These are phyloP conservation scores for Schizonepeta tenuifolia DNA, from an alignment of 257 asterid genomes.

Conservation along the genomic window DNA sequence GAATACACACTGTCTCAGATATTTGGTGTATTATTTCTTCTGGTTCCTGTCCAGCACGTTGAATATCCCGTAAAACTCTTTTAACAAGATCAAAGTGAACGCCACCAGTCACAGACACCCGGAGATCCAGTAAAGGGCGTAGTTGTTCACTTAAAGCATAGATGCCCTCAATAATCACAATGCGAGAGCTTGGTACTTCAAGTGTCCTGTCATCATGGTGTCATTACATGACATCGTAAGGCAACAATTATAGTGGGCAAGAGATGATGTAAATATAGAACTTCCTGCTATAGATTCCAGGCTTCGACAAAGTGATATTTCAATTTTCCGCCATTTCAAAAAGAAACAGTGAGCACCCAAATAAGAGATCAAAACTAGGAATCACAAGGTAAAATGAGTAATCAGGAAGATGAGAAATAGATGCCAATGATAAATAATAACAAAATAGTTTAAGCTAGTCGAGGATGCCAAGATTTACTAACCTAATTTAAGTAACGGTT, in stretches of 20 bases:
- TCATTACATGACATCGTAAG: slow-evolving; percentile 36
- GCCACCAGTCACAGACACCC: slow-evolving; percentile 96
- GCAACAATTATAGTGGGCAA: slow-evolving; percentile 6
- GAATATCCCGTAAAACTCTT: slow-evolving; percentile 94
- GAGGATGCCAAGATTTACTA: slow-evolving; percentile 20
- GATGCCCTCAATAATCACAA: slow-evolving; percentile 91
- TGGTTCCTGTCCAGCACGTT: slow-evolving; percentile 96
- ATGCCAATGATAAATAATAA: background rate
- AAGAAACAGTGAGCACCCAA: background rate
- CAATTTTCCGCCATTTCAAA: background rate
- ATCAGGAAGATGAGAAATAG: slow-evolving; percentile 14
- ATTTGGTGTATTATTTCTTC: slow-evolving; percentile 98
- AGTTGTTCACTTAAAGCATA: slow-evolving; percentile 90
- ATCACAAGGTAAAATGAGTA: slow-evolving; percentile 10
- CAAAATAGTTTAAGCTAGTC: background rate
- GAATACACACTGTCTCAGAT: slow-evolving; percentile 86
- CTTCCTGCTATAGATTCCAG: slow-evolving; percentile 1
- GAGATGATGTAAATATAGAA: slow-evolving; percentile 21
- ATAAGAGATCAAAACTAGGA: background rate
- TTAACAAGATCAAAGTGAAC: slow-evolving; percentile 98
- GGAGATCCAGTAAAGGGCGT: slow-evolving; percentile 81
- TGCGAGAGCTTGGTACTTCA: slow-evolving; percentile 91
- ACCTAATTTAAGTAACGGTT: slow-evolving; percentile 13
- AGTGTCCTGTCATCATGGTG: slow-evolving; percentile 66
- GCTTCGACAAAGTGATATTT: slow-evolving; percentile 6